Base-by-base conservation (phyloP, 78 protist species). In the Dictyostelium brefeldianum region DNA sequence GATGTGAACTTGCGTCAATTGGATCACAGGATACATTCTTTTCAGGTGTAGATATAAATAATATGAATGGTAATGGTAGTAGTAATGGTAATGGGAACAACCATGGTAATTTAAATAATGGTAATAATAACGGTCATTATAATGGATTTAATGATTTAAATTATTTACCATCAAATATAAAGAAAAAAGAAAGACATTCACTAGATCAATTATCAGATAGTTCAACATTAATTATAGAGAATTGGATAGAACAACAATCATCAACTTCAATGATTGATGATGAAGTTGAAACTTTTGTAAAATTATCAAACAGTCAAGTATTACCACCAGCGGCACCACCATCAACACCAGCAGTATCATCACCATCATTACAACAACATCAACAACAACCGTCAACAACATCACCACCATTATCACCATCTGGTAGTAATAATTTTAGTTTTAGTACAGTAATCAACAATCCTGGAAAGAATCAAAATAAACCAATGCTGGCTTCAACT, bases 1-100 rank as follows among this genome's bases (percentile, higher is more conserved):
- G 46, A 25, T 84, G 92, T 62, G 78, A 51, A 59, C 22, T 84
- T 6, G 92, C 75, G 12, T 74, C 92, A 46, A 18, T 75, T 22
- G 27, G 77, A 62, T 15, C 10, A n/a, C 51, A 46, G 57, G 81
- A 77, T 25, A 47, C 62, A 1, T 17, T 18, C 4, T 54, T 17
- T 18, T 54, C 62, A 54, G 14, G 14, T 12, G 62, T 18, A 18
- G 77, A 69, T 31, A 12, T 15, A 25, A 17, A 69, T 69, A 69
- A 36, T 36, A 36, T 12, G 9, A 18, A 36, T 31, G 41, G 5
- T 25, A 18, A 43, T 14, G 27, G n/a, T 11, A 75, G 20, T 18
- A 50, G 27, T 27, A 53, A 50, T 7, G 20, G 51, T n/a, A 43
- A 75, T 51, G n/a, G 59, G 11, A 27, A 17, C 25, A 53, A 75